Percentiles rank a stretch among this genome's conserved stretches.
Conservation (phyloP, 75 land plant genomes). For the Selaginella moellendorffii region DNA sequence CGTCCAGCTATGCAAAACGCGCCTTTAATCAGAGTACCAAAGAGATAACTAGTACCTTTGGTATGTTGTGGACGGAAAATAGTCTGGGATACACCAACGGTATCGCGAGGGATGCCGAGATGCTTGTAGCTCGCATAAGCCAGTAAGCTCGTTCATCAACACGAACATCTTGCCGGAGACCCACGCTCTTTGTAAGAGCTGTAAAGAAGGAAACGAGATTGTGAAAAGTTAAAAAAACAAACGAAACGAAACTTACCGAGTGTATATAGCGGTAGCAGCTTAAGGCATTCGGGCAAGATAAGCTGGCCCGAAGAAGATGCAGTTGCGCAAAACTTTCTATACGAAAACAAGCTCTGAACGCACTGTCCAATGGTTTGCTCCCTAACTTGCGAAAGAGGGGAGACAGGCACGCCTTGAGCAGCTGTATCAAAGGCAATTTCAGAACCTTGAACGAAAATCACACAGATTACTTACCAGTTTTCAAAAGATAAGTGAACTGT, state of each 20-base stretch:
- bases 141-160: conserved; percentile 85
- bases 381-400: conserved; percentile 53
- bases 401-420: conserved; percentile 48
- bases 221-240: too few relatives aligned
- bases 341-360: conserved; percentile 51
- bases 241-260: conserved; percentile 36
- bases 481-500: conserved; percentile 76
- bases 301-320: conserved; percentile 93
- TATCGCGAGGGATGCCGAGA: conserved; percentile 53
- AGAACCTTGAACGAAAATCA: background rate
- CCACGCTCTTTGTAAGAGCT: conserved; percentile 73
- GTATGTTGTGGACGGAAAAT: conserved; percentile 61
- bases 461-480: conserved; percentile 90
- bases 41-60: conserved; percentile 31
- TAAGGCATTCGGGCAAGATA: conserved; percentile 93
- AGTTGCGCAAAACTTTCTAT: conserved; percentile 89
- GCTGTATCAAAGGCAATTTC: conserved; percentile 30
- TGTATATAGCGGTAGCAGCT: conserved; percentile 81
- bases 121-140: conserved; percentile 52
- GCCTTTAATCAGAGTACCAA: background rate
- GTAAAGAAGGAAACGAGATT: background rate
- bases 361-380: conserved; percentile 62
- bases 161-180: conserved; percentile 68
- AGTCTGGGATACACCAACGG: conserved; percentile 82
- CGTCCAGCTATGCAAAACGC: too few relatives aligned